These are phyloP conservation scores for Orbilia javanica DNA, from an alignment of 2,329 filamentous ascomycete genomes.

Conservation along the genomic window DNA sequence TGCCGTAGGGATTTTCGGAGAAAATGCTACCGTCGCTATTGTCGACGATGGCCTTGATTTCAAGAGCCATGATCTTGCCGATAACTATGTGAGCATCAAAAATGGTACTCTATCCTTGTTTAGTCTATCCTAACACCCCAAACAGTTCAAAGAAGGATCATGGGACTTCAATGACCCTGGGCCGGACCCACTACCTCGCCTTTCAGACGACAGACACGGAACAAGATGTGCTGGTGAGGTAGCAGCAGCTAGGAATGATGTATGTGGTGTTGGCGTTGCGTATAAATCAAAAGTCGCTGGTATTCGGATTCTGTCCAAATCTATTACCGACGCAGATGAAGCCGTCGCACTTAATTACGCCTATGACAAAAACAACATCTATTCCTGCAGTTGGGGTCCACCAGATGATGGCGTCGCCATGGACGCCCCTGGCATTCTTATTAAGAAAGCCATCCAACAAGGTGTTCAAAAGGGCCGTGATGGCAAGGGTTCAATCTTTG, in stretches of 20 bases:
- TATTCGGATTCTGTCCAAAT: constrained; percentile 89
- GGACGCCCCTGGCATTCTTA: constrained; percentile 91
- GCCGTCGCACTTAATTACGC: constrained; percentile 92
- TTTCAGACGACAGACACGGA: constrained; percentile 88
- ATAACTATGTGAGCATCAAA: constrained; percentile 73
- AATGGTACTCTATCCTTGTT: not conserved
- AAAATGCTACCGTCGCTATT: constrained; percentile 89
- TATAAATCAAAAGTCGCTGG: constrained; percentile 89
- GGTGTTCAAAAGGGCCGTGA: constrained; percentile 87
- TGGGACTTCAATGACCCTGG: constrained; percentile 94
- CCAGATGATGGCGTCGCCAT: constrained; percentile 93
- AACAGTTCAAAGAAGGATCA: constrained; percentile 84
- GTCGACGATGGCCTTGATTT: constrained; percentile 97
- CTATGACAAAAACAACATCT: constrained; percentile 92
- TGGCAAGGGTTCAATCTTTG: constrained; percentile 89
- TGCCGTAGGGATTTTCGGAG: constrained; percentile 77
- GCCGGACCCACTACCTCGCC: constrained; percentile 81
- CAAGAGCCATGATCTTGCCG: constrained; percentile 90
- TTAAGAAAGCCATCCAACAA: constrained; percentile 89
- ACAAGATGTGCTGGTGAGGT: constrained; percentile 96
- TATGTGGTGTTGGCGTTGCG: constrained; percentile 94
- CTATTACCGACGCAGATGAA: constrained; percentile 92
- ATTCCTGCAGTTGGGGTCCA: constrained; percentile 98
- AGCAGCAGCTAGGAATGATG: constrained; percentile 88
- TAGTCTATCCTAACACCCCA: constrained; percentile 18